Conservation (phyloP, 805 yeast genomes). For the Zygosaccharomyces siamensis region DNA sequence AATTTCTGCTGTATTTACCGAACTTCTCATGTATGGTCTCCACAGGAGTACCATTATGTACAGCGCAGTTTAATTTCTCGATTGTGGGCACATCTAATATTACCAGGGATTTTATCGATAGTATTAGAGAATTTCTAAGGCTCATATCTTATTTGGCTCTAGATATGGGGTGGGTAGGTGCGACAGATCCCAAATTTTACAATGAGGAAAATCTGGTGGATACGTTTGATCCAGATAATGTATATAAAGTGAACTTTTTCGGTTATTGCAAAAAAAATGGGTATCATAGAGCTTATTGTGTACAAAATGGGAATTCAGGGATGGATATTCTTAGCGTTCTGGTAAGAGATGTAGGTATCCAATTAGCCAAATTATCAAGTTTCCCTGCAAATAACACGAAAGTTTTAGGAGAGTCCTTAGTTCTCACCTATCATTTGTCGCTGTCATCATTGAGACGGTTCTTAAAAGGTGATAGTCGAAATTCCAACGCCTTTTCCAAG, state of each 20-base stretch:
- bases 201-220: slow-evolving; percentile 28
- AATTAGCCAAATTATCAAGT: slow-evolving; percentile 24
- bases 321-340: slow-evolving; percentile 27
- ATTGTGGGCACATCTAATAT: slow-evolving; percentile 22
- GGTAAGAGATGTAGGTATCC: slow-evolving; percentile 31
- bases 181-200: slow-evolving; percentile 17
- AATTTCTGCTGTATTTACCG: slow-evolving; percentile 25
- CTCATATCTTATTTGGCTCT: slow-evolving; percentile 29
- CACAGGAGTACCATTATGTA: slow-evolving; percentile 19
- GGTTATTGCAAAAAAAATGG: slow-evolving; percentile 28
- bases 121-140: slow-evolving; percentile 25
- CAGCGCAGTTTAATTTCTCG: slow-evolving; percentile 28
- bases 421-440: slow-evolving; percentile 24
- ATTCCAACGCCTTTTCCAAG: slow-evolving; percentile 19
- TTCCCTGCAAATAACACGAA: slow-evolving; percentile 17
- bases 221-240: slow-evolving; percentile 21
- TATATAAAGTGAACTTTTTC: slow-evolving; percentile 24
- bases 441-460: slow-evolving; percentile 20
- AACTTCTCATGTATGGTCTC: slow-evolving; percentile 23
- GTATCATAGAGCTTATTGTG: slow-evolving; percentile 20
- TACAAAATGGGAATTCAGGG: slow-evolving; percentile 19
- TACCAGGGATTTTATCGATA: slow-evolving; percentile 22
- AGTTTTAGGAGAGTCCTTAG: slow-evolving; percentile 25
- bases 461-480: slow-evolving; percentile 14
- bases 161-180: slow-evolving; percentile 28